Evolutionary conservation across 1,284 basidiomycete genomes (phyloP).

Genomic region (Sporisorium iseilematis-ciliati): DNA sequence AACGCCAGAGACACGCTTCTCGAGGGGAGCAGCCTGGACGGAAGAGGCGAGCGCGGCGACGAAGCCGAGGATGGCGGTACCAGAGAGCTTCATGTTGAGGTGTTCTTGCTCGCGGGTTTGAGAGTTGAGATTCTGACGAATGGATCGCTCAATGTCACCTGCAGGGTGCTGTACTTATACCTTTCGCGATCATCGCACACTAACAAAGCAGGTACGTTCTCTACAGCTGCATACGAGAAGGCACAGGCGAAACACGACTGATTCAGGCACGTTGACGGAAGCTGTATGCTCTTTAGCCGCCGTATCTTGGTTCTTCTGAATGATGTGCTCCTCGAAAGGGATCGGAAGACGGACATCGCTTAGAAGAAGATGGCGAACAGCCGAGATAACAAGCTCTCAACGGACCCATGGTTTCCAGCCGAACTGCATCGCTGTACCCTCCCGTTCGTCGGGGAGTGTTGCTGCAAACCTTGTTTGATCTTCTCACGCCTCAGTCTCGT

Average conservation of each 20-base stretch:
- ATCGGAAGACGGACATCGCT: slow-evolving; percentile 25
- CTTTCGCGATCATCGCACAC: background rate
- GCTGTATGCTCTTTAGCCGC: background rate
- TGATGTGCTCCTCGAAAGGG: background rate
- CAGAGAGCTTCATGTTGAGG: slow-evolving; percentile 29
- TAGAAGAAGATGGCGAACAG: background rate
- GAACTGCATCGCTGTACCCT: background rate
- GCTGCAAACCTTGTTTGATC: too few species aligned
- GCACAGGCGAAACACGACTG: background rate
- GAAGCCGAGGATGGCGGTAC: slow-evolving; percentile 14
- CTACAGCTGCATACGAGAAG: too few species aligned
- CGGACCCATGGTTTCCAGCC: slow-evolving; percentile 4
- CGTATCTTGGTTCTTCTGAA: slow-evolving; percentile 2
- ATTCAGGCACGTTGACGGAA: background rate
- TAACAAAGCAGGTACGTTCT: background rate
- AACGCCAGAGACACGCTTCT: slow-evolving; percentile 40
- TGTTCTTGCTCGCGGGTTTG: background rate
- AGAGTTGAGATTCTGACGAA: background rate
- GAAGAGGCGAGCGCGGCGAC: slow-evolving; percentile 16
- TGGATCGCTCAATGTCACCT: background rate
- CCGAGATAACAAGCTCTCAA: slow-evolving; percentile 22
- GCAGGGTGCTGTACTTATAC: slow-evolving; percentile 9
- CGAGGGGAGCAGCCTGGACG: slow-evolving; percentile 26
- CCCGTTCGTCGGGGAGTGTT: background rate
- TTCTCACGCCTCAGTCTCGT: too few species aligned